Evolutionary conservation across 345 rosid species (phyloP).

Genomic region (Citrus unshiu): DNA sequence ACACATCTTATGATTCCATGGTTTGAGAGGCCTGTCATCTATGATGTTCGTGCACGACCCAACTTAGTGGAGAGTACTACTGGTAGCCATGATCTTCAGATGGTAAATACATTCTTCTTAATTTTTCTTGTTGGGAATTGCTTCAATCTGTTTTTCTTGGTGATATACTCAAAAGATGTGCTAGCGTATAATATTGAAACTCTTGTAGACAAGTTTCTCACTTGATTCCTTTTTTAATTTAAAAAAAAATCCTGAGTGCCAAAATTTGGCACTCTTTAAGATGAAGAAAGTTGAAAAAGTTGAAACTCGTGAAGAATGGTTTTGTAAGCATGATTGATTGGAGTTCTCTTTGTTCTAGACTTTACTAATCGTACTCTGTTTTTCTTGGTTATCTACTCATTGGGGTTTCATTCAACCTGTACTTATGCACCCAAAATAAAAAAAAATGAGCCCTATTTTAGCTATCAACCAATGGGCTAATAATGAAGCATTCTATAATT

Average conservation of each 20-base stretch:
- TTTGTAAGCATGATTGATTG: neutral
- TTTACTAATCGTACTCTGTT: neutral
- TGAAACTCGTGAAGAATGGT: neutral
- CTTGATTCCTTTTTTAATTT: neutral
- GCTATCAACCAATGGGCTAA: neutral
- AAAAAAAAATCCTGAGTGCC: neutral
- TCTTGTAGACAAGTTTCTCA: neutral
- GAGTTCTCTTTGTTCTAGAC: neutral
- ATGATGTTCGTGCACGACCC: constrained; percentile 95
- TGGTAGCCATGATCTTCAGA: constrained; percentile 97
- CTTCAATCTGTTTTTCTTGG: neutral
- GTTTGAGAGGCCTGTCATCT: constrained; percentile 89
- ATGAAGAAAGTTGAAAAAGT: neutral
- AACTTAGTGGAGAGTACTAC: constrained; percentile 84
- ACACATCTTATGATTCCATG: constrained; percentile 90
- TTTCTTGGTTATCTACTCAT: neutral
- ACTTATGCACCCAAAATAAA: neutral
- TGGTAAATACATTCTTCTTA: constrained; percentile 36
- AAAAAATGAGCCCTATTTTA: neutral
- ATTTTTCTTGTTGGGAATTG: neutral
- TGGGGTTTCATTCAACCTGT: neutral
- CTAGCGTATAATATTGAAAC: neutral
- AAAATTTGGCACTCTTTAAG: neutral
- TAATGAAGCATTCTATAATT: neutral
- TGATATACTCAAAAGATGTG: neutral